Percentiles rank a stretch among this genome's conserved stretches.
These are phyloP conservation scores for Sanghuangporus baumii DNA, from an alignment of 1,284 basidiomycete genomes.

Conservation along the genomic window DNA sequence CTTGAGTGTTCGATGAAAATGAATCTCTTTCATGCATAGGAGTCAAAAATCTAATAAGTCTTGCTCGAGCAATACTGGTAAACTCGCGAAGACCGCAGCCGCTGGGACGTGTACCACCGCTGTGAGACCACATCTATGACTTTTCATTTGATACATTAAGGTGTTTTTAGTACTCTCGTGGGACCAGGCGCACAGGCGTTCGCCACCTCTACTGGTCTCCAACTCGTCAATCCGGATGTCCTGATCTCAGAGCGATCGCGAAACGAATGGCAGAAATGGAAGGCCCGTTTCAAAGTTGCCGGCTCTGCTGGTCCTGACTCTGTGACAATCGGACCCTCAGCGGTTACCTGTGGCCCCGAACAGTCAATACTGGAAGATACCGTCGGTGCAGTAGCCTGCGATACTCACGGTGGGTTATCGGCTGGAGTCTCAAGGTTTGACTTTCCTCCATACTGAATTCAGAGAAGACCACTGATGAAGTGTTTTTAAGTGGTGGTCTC, in stretches of 20 bases:
- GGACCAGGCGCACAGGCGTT: slow-evolving; percentile 49
- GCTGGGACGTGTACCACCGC: slow-evolving; percentile 60
- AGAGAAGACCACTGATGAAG: not conserved
- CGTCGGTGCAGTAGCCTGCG: slow-evolving; percentile 63
- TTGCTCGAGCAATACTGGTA: slow-evolving; percentile 51
- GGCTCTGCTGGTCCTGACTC: slow-evolving; percentile 3
- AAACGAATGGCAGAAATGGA: slow-evolving; percentile 61
- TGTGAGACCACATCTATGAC: slow-evolving; percentile 37
- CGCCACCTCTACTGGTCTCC: slow-evolving; percentile 29
- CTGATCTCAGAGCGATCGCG: slow-evolving; percentile 45
- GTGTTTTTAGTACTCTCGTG: slow-evolving; percentile 37
- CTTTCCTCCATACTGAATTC: slow-evolving; percentile 3
- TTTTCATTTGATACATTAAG: not conserved
- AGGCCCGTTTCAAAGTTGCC: slow-evolving; percentile 30
- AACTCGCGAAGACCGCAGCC: slow-evolving; percentile 42
- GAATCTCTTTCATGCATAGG: slow-evolving; percentile 32
- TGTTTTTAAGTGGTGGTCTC: slow-evolving; percentile 54
- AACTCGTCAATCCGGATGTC: slow-evolving; percentile 34
- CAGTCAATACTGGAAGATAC: slow-evolving; percentile 50
- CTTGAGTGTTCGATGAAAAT: not conserved
- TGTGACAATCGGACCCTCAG: not conserved
- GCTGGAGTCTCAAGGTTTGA: slow-evolving; percentile 70
- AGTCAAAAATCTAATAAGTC: slow-evolving; percentile 58
- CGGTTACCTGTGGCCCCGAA: not conserved
- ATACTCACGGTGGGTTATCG: slow-evolving; percentile 39